Conservation (phyloP, 305 asterid species). For the Fraxinus xanthoxyloides region DNA sequence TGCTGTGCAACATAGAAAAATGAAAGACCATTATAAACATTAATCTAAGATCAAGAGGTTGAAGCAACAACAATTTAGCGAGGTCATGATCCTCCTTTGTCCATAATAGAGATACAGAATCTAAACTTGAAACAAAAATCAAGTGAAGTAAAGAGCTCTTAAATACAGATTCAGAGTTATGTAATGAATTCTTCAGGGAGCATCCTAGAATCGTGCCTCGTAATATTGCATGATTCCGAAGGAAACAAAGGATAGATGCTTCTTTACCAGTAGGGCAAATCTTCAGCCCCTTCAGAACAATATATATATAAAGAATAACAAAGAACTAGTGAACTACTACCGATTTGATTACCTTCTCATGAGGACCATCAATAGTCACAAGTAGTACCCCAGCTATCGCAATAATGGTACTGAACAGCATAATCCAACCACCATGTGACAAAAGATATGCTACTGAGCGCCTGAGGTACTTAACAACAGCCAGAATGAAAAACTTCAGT, state of each 20-base stretch:
- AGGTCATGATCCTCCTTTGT: slow-evolving; percentile 12
- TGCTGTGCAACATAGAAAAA: slow-evolving; percentile 45
- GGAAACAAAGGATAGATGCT: not conserved
- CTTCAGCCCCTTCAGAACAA: not conserved
- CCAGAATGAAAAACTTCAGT: slow-evolving; percentile 52
- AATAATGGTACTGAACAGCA: slow-evolving; percentile 38
- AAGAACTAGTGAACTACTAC: not conserved
- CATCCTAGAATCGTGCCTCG: not conserved
- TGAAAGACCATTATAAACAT: not conserved
- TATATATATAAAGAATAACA: not conserved
- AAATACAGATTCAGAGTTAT: not conserved
- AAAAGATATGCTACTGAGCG: slow-evolving; percentile 57
- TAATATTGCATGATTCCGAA: not conserved
- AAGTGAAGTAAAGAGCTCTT: not conserved
- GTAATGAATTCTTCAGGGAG: not conserved
- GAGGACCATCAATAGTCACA: slow-evolving; percentile 63
- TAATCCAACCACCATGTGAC: slow-evolving; percentile 60
- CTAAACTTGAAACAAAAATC: not conserved
- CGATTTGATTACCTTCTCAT: slow-evolving; percentile 59
- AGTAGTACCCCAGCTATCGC: slow-evolving; percentile 43
- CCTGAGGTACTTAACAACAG: slow-evolving; percentile 50
- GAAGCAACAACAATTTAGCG: not conserved
- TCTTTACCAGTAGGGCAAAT: not conserved
- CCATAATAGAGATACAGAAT: slow-evolving; percentile 3
- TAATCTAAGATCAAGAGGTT: not conserved